Conservation (phyloP, 2,329 filamentous ascomycete genomes). For the Exophiala xenobiotica region DNA sequence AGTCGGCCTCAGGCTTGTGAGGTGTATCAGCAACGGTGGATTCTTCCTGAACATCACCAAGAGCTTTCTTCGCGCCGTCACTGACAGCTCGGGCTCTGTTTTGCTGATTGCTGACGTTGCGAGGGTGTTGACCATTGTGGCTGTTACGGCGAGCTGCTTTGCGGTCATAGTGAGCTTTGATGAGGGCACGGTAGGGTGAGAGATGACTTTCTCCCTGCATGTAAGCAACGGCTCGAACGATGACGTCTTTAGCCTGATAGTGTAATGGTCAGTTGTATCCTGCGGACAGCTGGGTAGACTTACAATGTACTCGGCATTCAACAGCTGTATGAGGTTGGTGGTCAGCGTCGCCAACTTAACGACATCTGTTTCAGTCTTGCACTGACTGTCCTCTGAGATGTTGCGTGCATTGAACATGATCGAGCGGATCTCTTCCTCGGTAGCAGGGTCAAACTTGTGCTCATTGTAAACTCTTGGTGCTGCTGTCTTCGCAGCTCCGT, state of each 20-base stretch:
- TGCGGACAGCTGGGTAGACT: neutral
- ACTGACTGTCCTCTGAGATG: neutral
- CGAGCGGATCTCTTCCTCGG: neutral
- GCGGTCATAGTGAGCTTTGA: neutral
- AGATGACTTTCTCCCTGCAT: slow-evolving; percentile 2
- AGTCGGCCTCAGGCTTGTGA: neutral
- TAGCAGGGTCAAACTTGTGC: neutral
- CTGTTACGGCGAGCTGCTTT: slow-evolving; percentile 1
- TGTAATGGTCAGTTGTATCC: neutral
- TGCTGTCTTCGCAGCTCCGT: neutral
- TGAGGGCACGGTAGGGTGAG: slow-evolving; percentile 3
- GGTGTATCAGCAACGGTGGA: neutral
- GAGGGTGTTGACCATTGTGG: neutral
- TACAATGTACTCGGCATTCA: slow-evolving; percentile 1
- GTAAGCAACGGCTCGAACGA: slow-evolving; percentile 2
- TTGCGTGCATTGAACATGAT: neutral
- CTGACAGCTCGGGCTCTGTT: neutral
- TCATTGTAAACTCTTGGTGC: neutral
- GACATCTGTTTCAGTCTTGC: neutral
- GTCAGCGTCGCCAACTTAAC: neutral
- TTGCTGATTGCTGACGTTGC: neutral
- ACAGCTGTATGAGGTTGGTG: slow-evolving; percentile 3
- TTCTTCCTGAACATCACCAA: neutral
- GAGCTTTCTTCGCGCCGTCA: neutral
- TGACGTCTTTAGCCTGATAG: neutral